These are phyloP conservation scores for Pontederia paniculata DNA, from an alignment of 176 grass and related monocot species.

Conservation along the genomic window DNA sequence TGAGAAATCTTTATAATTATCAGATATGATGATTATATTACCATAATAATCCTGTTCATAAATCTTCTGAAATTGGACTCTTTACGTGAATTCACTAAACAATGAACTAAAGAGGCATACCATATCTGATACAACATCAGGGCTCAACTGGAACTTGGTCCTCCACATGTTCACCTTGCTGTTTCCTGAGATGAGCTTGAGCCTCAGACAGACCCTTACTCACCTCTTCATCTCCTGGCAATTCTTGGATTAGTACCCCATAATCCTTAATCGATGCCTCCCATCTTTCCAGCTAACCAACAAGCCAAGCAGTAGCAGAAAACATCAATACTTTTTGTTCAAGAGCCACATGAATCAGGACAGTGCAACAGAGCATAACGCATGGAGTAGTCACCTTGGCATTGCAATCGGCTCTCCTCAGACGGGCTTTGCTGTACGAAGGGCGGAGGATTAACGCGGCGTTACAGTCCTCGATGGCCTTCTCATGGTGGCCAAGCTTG, in stretches of 20 bases:
- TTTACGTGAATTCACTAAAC: too few relatives aligned
- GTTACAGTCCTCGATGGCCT: slow-evolving; percentile 81
- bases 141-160: background rate
- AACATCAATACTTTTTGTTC: too few relatives aligned
- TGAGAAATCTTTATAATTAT: too few relatives aligned
- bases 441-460: slow-evolving; percentile 56
- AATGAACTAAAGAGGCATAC: too few relatives aligned
- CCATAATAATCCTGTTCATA: too few relatives aligned
- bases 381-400: slow-evolving; percentile 36
- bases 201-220: slow-evolving; percentile 52
- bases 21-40: too few relatives aligned
- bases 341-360: background rate
- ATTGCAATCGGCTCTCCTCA: slow-evolving; percentile 82
- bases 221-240: slow-evolving; percentile 73
- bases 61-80: too few relatives aligned
- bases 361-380: background rate
- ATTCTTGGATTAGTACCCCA: slow-evolving; percentile 62
- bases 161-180: slow-evolving; percentile 4
- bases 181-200: slow-evolving; percentile 43
- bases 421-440: slow-evolving; percentile 74
- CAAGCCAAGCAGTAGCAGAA: too few relatives aligned
- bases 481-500: slow-evolving; percentile 64
- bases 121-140: background rate
- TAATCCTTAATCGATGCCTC: slow-evolving; percentile 80
- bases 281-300: slow-evolving; percentile 75